Evolutionary conservation across 441 rosid genomes (phyloP).

Genomic region (Erysimum cheiri): DNA sequence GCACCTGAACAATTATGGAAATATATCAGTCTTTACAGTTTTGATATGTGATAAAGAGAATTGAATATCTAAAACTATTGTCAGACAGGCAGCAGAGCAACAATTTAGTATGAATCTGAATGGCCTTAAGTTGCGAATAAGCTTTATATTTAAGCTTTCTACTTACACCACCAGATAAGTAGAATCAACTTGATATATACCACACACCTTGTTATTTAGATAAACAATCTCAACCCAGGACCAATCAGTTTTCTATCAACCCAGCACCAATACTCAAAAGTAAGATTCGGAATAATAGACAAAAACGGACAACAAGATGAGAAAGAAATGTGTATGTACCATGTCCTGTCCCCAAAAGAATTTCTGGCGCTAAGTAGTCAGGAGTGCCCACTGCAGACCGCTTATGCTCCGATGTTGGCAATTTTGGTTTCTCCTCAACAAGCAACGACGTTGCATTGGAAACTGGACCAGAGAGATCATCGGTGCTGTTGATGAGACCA

Average conservation of each 20-base stretch:
- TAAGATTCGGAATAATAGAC: slow-evolving; percentile 6
- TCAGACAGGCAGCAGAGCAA: slow-evolving; percentile 11
- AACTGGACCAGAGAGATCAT: slow-evolving; percentile 75
- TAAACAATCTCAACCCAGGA: slow-evolving; percentile 11
- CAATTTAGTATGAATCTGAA: slow-evolving; percentile 3
- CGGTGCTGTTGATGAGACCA: slow-evolving; percentile 87
- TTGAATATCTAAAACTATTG: slow-evolving; percentile 9
- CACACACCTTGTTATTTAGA: slow-evolving; percentile 5
- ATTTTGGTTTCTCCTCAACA: slow-evolving; percentile 56
- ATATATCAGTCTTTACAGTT: slow-evolving; percentile 25
- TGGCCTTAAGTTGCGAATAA: slow-evolving; percentile 8
- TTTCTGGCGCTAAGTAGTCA: slow-evolving; percentile 96
- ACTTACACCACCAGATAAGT: slow-evolving; percentile 17
- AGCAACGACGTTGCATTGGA: slow-evolving; percentile 53
- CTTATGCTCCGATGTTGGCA: slow-evolving; percentile 48
- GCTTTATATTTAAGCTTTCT: slow-evolving; percentile 17
- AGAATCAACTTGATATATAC: slow-evolving; percentile 23
- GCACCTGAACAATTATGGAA: slow-evolving; percentile 55
- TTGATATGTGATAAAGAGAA: slow-evolving; percentile 30
- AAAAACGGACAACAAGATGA: slow-evolving; percentile 35
- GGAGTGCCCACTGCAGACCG: slow-evolving; percentile 88
- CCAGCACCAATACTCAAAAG: slow-evolving; percentile 23
- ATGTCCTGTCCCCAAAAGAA: slow-evolving; percentile 93
- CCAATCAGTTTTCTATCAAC: slow-evolving; percentile 22
- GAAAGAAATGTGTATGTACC: slow-evolving; percentile 59